Base-by-base conservation (phyloP, 441 rosid genomes). In the Croton setiger region DNA sequence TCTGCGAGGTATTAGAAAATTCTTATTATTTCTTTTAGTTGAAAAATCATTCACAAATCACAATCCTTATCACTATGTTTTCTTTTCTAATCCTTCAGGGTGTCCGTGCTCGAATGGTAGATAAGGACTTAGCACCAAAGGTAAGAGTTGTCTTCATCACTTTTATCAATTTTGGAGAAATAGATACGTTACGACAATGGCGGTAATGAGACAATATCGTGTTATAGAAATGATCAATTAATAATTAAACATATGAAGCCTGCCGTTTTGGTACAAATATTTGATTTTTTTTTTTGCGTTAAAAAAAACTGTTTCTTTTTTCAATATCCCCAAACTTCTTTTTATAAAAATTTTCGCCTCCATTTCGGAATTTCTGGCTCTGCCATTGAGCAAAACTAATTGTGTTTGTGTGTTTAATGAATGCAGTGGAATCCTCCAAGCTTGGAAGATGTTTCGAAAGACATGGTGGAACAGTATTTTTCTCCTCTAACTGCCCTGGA, bases 401-500 rank as follows among this genome's bases (percentile, higher is more conserved):
- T 51, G 13, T 47, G 13, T 70, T 56, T 51, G 15, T 20, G 43
- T 82, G 56, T 62, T 31, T 53, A 70, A 10, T 61, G 23, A 64
- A 39, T 83, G 86, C 86, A 92, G 97, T 92, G 99, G 97, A 79
- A 85, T 77, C 97, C 99, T 58, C 87, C 94, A 27, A 80, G 76
- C 48, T 73, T 95, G 85, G 91, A 84, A 61, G 79, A 82, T 47
- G 97, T 95, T 56, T 63, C 96, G 0, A 75, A 81, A 17, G 96
- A 90, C 80, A 90, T 95, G 98, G 92, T 95, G 67, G 96, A 95
- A 67, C 75, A 49, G 12, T 95, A 92, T 74, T 94, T 94, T 74
- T 74, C 77, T 27, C 83, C 87, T 21, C 84, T 90, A 7, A 79
- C 82, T 59, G 78, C 77, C 64, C 65, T 73, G 35, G 99, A 90